A percentile compares a stretch with the other conserved stretches of the same genome.
These are phyloP conservation scores for Lachancea nothofagi DNA, from an alignment of 805 yeast genomes.

Conservation along the genomic window DNA sequence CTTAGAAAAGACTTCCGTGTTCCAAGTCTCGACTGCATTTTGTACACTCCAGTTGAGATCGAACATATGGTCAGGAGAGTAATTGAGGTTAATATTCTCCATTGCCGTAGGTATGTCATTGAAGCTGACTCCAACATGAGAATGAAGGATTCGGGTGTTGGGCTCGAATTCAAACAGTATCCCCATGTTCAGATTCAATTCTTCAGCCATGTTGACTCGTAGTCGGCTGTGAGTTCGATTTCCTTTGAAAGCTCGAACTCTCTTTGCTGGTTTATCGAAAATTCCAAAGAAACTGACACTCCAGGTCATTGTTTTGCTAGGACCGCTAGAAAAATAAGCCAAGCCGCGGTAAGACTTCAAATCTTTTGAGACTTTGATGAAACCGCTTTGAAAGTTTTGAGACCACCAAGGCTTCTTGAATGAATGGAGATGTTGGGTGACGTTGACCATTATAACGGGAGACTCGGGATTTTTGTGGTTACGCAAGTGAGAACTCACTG, in stretches of 20 bases:
- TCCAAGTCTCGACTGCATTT: constrained; percentile 12
- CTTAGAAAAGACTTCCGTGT: constrained; percentile 26
- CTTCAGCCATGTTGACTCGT: constrained; percentile 6
- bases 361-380: constrained; percentile 16
- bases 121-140: constrained; percentile 16
- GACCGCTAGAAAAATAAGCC: constrained; percentile 30
- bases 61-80: background rate
- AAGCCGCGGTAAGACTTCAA: constrained; percentile 24
- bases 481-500: constrained; percentile 9
- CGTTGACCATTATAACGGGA: constrained; percentile 24
- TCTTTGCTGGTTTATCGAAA: constrained; percentile 21
- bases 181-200: constrained; percentile 23
- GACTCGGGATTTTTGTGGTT: background rate
- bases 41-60: constrained; percentile 9
- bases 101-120: constrained; percentile 16
- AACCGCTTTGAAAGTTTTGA: constrained; percentile 30
- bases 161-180: constrained; percentile 24
- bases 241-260: constrained; percentile 15
- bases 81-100: constrained; percentile 8
- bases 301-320: constrained; percentile 32
- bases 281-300: constrained; percentile 31
- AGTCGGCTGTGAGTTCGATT: constrained; percentile 3
- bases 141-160: constrained; percentile 2
- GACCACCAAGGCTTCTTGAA: constrained; percentile 33
- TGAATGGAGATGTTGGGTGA: constrained; percentile 30